Evolutionary conservation across 768 basidiomycete species (phyloP), one percentile per base, ranked within the genome.

Genomic region (Lentinula aciculospora): DNA sequence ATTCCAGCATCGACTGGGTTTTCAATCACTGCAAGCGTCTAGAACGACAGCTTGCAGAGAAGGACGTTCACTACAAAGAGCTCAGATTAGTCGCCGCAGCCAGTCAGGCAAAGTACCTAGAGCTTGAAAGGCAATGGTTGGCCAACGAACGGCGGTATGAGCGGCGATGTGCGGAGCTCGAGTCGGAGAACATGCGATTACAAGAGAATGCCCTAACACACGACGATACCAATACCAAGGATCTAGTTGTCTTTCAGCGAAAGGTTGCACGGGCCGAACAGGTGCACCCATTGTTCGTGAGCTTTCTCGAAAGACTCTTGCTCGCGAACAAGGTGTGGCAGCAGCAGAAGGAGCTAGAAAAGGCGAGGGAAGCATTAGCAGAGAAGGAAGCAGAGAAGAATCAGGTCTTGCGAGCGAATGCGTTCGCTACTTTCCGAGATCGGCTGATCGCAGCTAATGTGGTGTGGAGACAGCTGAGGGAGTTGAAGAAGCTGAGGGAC

Each of bases 401-500:
- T 27, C 29, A 51, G 32, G 42, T 10, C 27, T 27, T 50, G 15
- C 49, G 49, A 36, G 19, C 37, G 27, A 51, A 51, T 12, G 57
- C 49, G 4, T 58, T 58, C 19, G 37, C 23, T 1, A 28, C 34
- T 10, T 58, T 58, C 48, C 39, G 57, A 17, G 48, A 58, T 31
- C 34, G 49, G 1, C 17, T 58, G 2, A n/a, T 58, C 17, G 32
- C 50, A 28, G 32, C 37, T 1, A 58, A 58, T 32, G 3, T 37
- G 32, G 45, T 50, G 13, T 58, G 57, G 57, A 50, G 29, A 28
- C 57, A 58, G 49, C 57, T 51, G 57, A 57, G 42, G 29, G 28
- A 57, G 15, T 10, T 57, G 34, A 49, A 57, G 32, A 25, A 47
- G 56, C 19, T 57, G 46, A 47, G 25, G 23, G 56, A 57, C 9